Percentiles rank a stretch among this genome's conserved stretches.
phyloP scores from a whole-genome alignment of 2,329 filamentous ascomycete species.

The Colletotrichum incanum region DNA sequence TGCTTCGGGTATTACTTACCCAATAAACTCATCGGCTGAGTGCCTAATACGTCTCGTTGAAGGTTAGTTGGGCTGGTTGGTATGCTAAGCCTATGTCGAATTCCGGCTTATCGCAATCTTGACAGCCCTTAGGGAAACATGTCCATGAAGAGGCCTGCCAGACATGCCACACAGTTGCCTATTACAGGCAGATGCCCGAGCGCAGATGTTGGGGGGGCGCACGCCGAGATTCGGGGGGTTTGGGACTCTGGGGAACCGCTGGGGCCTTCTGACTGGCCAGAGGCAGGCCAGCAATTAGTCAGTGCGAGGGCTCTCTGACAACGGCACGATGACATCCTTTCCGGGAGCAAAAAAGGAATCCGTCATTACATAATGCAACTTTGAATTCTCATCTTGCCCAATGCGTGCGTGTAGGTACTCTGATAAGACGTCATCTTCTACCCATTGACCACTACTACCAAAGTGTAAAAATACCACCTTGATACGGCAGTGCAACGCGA shows the following conservation, averaged over 20 bases:
- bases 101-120: slow-evolving; percentile 24
- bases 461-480: neutral
- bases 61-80: neutral
- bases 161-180: slow-evolving; percentile 18
- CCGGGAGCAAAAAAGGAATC: neutral
- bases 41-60: neutral
- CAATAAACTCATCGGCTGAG: slow-evolving; percentile 14
- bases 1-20: slow-evolving; percentile 24
- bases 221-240: slow-evolving; percentile 33
- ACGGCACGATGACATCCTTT: slow-evolving; percentile 2
- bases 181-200: slow-evolving; percentile 29
- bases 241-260: neutral
- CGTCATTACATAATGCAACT: slow-evolving; percentile 1
- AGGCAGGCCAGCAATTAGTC: neutral
- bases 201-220: slow-evolving; percentile 3
- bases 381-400: neutral
- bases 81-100: slow-evolving; percentile 10
- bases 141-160: neutral
- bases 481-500: neutral
- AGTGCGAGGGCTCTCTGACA: neutral
- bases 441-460: neutral
- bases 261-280: slow-evolving; percentile 3
- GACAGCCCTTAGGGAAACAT: neutral
- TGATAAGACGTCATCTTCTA: neutral
- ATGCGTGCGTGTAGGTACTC: neutral